These are phyloP conservation scores for Calonectria fujianensis DNA, from an alignment of 2,329 filamentous ascomycete genomes.

Conservation along the genomic window DNA sequence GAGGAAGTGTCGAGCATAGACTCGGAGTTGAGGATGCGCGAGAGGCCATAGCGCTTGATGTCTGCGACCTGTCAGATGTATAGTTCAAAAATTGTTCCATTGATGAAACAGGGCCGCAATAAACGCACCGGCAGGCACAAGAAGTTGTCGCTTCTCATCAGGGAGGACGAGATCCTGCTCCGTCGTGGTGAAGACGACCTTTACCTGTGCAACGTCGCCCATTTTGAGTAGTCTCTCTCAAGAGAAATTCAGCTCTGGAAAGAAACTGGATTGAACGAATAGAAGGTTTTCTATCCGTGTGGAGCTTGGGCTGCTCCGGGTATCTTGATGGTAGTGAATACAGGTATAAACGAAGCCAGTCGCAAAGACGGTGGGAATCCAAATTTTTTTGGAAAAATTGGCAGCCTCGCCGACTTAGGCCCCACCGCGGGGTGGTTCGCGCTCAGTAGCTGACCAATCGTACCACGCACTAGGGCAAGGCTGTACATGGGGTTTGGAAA, in stretches of 20 bases:
- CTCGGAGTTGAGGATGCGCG: slow-evolving; percentile 82
- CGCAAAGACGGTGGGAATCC: slow-evolving; percentile 45
- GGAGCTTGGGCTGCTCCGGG: slow-evolving; percentile 40
- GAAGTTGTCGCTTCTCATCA: slow-evolving; percentile 76
- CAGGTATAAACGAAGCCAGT: slow-evolving; percentile 34
- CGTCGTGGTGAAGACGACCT: slow-evolving; percentile 80
- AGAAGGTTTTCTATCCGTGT: slow-evolving; percentile 23
- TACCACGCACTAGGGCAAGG: slow-evolving; percentile 37
- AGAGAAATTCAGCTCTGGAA: not conserved
- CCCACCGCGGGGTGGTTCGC: slow-evolving; percentile 52
- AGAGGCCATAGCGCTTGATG: slow-evolving; percentile 82
- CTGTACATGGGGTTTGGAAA: slow-evolving; percentile 38
- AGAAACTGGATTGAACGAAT: not conserved
- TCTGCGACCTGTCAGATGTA: slow-evolving; percentile 62
- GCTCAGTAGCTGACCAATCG: slow-evolving; percentile 33
- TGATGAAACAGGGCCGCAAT: not conserved
- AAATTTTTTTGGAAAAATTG: slow-evolving; percentile 54
- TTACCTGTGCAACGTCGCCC: slow-evolving; percentile 73
- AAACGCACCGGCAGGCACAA: slow-evolving; percentile 75
- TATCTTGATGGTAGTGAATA: slow-evolving; percentile 43
- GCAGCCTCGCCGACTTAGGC: slow-evolving; percentile 51
- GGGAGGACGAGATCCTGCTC: slow-evolving; percentile 78
- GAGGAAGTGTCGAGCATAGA: slow-evolving; percentile 79
- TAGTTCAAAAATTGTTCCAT: not conserved
- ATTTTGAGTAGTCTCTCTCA: slow-evolving; percentile 52